Conservation (phyloP, 208 protist species). For the Wallacemonas sp. region DNA sequence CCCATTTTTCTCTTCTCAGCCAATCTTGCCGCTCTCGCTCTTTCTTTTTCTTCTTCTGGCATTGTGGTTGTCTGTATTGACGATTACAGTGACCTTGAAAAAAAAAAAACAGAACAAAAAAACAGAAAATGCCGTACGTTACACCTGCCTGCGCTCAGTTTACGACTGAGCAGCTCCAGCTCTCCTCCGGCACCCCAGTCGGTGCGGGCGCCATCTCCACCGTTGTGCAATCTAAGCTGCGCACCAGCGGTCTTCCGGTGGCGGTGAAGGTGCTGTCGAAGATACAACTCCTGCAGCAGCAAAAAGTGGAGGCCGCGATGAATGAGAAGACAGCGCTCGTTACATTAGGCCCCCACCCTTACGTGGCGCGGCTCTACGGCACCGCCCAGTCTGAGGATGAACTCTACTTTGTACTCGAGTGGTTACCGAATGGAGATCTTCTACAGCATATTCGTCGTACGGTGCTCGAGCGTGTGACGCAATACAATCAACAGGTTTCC, state of each 20-base stretch:
- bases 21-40: background rate
- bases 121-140: constrained; percentile 13
- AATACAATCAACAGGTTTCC: constrained; percentile 24
- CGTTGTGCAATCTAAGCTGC: constrained; percentile 62
- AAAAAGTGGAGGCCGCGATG: constrained; percentile 79
- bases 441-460: constrained; percentile 79
- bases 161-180: constrained; percentile 55
- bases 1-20: background rate
- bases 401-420: constrained; percentile 94
- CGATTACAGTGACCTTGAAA: background rate
- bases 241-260: constrained; percentile 33
- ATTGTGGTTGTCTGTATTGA: no score
- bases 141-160: constrained; percentile 42
- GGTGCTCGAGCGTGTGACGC: constrained; percentile 29
- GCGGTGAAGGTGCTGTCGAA: constrained; percentile 91
- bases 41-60: constrained; percentile 14
- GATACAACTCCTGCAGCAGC: constrained; percentile 83
- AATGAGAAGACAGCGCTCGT: constrained; percentile 82
- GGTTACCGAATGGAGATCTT: constrained; percentile 92
- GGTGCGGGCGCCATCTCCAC: constrained; percentile 85
- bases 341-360: constrained; percentile 66
- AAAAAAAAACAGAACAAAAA: constrained; percentile 14
- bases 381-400: constrained; percentile 90
- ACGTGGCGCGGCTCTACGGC: constrained; percentile 81
- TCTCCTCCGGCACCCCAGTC: constrained; percentile 51